Conservation (phyloP, 2,329 filamentous ascomycete genomes). For the Onygenales sp. region DNA sequence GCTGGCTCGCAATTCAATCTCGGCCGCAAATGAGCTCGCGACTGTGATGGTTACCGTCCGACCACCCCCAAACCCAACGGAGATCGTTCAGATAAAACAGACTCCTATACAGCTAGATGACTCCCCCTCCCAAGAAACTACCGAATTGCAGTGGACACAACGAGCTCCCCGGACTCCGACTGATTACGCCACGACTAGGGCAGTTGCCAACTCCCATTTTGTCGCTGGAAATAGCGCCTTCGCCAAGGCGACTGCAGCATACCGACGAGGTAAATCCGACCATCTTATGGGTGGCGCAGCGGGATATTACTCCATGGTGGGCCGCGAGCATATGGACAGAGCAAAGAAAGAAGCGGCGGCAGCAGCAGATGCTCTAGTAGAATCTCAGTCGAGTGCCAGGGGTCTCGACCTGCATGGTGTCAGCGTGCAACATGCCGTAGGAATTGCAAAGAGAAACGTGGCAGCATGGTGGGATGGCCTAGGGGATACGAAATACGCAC, state of each 20-base stretch:
- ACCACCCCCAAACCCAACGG: slow-evolving; percentile 18
- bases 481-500: slow-evolving; percentile 53
- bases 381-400: slow-evolving; percentile 51
- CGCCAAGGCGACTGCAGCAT: slow-evolving; percentile 47
- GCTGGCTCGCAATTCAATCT: slow-evolving; percentile 48
- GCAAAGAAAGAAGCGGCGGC: slow-evolving; percentile 52
- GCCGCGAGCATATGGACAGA: slow-evolving; percentile 52
- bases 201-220: slow-evolving; percentile 36
- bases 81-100: slow-evolving; percentile 40
- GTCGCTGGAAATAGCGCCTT: slow-evolving; percentile 44
- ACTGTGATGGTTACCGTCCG: slow-evolving; percentile 38
- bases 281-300: slow-evolving; percentile 66
- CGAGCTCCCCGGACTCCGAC: slow-evolving; percentile 14
- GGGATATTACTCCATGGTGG: slow-evolving; percentile 63
- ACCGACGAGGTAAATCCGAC: slow-evolving; percentile 57
- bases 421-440: slow-evolving; percentile 66
- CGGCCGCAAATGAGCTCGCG: slow-evolving; percentile 52
- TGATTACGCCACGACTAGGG: slow-evolving; percentile 21
- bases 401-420: slow-evolving; percentile 77
- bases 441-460: slow-evolving; percentile 62
- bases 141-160: neutral
- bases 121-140: slow-evolving; percentile 9
- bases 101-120: slow-evolving; percentile 32
- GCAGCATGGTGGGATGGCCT: slow-evolving; percentile 66
- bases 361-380: slow-evolving; percentile 62